These are phyloP conservation scores for Punctularia strigosozonata DNA, from an alignment of 768 basidiomycete species.

Conservation along the genomic window DNA sequence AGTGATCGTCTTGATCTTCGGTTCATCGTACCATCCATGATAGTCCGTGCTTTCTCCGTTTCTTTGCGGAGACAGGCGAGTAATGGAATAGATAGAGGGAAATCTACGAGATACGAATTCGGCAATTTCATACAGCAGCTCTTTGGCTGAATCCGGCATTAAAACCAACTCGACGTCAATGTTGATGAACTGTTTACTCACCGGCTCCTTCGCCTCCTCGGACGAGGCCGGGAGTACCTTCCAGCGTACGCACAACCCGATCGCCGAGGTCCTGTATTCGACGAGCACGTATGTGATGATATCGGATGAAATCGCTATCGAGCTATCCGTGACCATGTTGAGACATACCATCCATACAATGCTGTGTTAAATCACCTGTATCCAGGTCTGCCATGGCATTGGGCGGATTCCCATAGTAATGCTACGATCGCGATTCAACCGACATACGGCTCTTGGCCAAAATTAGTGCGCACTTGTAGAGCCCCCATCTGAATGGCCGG, in stretches of 20 bases:
- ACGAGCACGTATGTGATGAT: constrained; percentile 45
- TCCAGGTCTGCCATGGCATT: constrained; percentile 66
- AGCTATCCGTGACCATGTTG: constrained; percentile 24
- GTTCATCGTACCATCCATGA: constrained; percentile 28
- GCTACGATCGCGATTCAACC: constrained; percentile 18
- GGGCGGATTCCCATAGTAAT: constrained; percentile 58
- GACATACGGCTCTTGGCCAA: not conserved
- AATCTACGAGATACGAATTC: constrained; percentile 57
- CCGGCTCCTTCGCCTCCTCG: constrained; percentile 20
- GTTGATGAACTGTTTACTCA: constrained; percentile 3
- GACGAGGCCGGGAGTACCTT: constrained; percentile 28
- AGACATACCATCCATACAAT: not conserved
- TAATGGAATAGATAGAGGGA: constrained; percentile 41
- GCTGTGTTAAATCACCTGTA: constrained; percentile 36
- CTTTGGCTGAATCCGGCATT: constrained; percentile 32
- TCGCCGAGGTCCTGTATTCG: constrained; percentile 41
- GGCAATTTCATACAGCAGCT: constrained; percentile 56
- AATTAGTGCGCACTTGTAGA: constrained; percentile 40
- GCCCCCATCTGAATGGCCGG: constrained; percentile 50
- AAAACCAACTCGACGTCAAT: not conserved
- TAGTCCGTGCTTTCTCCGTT: constrained; percentile 6
- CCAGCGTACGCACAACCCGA: constrained; percentile 34
- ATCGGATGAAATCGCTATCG: constrained; percentile 41
- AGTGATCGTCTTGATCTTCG: constrained; percentile 38
- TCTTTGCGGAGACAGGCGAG: constrained; percentile 22